phyloP scores from a whole-genome alignment of 2,329 filamentous ascomycete genomes.

The Biscogniauxia mediterranea region DNA sequence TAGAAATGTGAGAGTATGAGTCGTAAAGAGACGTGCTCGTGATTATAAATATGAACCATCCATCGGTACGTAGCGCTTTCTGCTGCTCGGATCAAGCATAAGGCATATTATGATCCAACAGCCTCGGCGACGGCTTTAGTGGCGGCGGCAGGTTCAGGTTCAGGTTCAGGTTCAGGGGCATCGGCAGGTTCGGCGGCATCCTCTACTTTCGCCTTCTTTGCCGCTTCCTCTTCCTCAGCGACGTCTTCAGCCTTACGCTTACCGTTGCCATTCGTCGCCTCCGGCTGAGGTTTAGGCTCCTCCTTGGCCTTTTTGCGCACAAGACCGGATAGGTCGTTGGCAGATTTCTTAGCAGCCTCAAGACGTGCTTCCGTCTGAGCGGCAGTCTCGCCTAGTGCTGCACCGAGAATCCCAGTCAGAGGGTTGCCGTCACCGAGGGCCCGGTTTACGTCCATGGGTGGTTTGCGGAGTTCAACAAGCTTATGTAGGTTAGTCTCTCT shows the following conservation, averaged over 20 bases:
- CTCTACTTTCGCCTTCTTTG: conserved; percentile 39
- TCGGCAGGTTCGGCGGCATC: conserved; percentile 14
- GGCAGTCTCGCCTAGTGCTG: conserved; percentile 60
- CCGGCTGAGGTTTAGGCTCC: conserved; percentile 27
- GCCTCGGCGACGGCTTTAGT: too few species aligned
- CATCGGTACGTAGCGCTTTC: too few species aligned
- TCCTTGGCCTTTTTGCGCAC: conserved; percentile 61
- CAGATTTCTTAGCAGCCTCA: conserved; percentile 70
- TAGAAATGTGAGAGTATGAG: too few species aligned
- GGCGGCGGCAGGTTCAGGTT: too few species aligned
- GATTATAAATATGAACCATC: too few species aligned
- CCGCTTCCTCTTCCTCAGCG: conserved; percentile 30
- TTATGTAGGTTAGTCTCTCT: conserved; percentile 32
- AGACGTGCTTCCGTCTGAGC: conserved; percentile 61
- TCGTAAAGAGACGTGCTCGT: too few species aligned
- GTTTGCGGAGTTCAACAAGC: conserved; percentile 67
- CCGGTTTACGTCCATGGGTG: conserved; percentile 57
- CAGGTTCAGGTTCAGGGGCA: too few species aligned
- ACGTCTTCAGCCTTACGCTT: conserved; percentile 44
- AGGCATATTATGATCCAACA: too few species aligned
- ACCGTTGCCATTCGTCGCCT: conserved; percentile 33
- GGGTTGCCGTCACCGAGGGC: conserved; percentile 51
- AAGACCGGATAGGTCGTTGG: conserved; percentile 71
- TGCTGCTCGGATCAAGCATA: too few species aligned
- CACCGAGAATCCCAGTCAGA: conserved; percentile 61